Conservation (phyloP, 805 yeast genomes). For the Yarrowia deformans region DNA sequence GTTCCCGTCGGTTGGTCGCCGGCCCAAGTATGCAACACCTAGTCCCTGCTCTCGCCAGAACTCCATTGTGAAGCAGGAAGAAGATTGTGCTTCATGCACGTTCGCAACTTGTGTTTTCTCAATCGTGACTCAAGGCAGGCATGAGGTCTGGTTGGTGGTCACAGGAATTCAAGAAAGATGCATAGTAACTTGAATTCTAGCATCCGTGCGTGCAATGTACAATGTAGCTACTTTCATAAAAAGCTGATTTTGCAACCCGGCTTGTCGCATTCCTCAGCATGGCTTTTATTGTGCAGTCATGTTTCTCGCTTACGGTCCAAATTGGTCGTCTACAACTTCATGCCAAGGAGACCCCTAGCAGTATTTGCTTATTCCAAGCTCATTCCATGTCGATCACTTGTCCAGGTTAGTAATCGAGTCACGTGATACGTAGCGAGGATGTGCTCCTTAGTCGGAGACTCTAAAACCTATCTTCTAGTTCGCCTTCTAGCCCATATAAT, state of each 20-base stretch:
- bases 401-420: background rate
- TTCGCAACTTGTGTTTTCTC: background rate
- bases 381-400: slow-evolving; percentile 3
- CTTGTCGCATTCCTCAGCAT: too few relatives aligned
- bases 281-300: background rate
- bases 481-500: too few relatives aligned
- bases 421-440: background rate
- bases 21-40: background rate
- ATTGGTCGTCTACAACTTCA: background rate
- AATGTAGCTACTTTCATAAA: too few relatives aligned
- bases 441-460: too few relatives aligned
- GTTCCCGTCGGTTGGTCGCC: background rate
- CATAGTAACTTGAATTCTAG: too few relatives aligned
- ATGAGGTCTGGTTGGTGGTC: too few relatives aligned
- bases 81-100: background rate
- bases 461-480: too few relatives aligned
- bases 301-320: background rate
- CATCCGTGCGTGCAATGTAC: too few relatives aligned
- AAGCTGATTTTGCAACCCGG: too few relatives aligned
- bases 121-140: background rate
- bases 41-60: background rate
- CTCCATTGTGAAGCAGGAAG: too few relatives aligned
- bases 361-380: background rate
- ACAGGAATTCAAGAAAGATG: too few relatives aligned
- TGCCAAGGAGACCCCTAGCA: slow-evolving; percentile 14